Evolutionary conservation across 225 moss, liverwort and hornwort species (phyloP).

Genomic region (Bryoerythrophyllum caledonicum): DNA sequence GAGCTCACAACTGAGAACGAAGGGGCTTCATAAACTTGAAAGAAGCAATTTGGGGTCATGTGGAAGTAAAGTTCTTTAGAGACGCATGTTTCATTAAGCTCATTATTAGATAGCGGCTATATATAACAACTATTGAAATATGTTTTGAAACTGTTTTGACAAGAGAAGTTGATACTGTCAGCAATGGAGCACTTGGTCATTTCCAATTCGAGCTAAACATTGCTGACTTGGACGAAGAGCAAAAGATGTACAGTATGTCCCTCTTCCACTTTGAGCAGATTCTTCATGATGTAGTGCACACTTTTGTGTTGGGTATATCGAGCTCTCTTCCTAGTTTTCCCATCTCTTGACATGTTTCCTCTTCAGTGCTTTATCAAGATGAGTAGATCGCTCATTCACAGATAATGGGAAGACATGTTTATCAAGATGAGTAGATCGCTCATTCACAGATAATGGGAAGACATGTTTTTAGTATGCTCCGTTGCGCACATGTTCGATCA

Average conservation of each 20-base stretch:
- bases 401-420: background rate
- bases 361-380: background rate
- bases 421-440: background rate
- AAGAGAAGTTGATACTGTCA: background rate
- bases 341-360: background rate
- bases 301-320: background rate
- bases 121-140: background rate
- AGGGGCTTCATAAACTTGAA: background rate
- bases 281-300: background rate
- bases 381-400: background rate
- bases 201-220: slow-evolving; percentile 28
- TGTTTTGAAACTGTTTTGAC: background rate
- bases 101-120: slow-evolving; percentile 20
- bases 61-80: background rate
- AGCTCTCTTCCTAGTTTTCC: background rate
- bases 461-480: background rate
- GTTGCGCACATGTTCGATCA: background rate
- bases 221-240: background rate
- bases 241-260: background rate
- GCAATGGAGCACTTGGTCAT: slow-evolving; percentile 6
- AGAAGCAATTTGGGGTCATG: background rate
- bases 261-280: background rate
- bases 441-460: background rate
- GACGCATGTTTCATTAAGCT: slow-evolving; percentile 19
- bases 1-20: no score